Base-by-base conservation (phyloP, 192 early-diverging fungal species). In the Paraglomus brasilianum region DNA sequence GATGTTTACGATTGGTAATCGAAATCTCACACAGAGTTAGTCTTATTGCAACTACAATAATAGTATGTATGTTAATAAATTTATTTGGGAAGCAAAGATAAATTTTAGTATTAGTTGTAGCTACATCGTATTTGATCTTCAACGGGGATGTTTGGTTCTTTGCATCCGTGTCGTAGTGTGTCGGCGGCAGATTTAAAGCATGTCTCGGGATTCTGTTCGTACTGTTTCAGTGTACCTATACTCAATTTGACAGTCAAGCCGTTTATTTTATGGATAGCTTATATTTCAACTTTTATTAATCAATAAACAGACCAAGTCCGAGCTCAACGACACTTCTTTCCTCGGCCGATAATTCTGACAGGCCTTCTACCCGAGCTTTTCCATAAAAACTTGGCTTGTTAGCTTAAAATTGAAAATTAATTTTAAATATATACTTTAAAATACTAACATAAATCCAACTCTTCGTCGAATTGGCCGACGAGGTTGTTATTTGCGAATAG, bases 71-170 rank as follows among this genome's bases (percentile, higher is more conserved):
- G 24, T 68, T 42, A 53, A 39, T 15, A 57, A 48, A 68, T 19
- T 68, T 11, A 62, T 14, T 30, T 8, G 22, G 17, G 8, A 15
- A 58, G 24, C 11, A 58, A 44, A 17, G 36, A 36, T 41, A 14
- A 43, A 22, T 5, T 22, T 39, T 45, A 24, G 15, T 50, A 17
- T 50, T 50, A 38, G 5, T 5, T 52, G 21, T 47, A 19, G 21
- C 62, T 76, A 79, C 78, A 79, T 60, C 55, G 58, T 5, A 72
- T 79, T 48, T 79, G 76, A 51, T 76, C 66, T 14, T 72, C 52
- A 41, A 75, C 74, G 22, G 70, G 61, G n/a, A 72, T 44, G 42
- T 79, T 66, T 30, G 76, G 69, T 14, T 47, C 58, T 49, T 59
- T 79, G 53, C 78, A 79, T n/a, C 69, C 75, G 24, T 79, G 50